Conservation (phyloP, 2,329 filamentous ascomycete species). For the Trichoderma aggressivum region DNA sequence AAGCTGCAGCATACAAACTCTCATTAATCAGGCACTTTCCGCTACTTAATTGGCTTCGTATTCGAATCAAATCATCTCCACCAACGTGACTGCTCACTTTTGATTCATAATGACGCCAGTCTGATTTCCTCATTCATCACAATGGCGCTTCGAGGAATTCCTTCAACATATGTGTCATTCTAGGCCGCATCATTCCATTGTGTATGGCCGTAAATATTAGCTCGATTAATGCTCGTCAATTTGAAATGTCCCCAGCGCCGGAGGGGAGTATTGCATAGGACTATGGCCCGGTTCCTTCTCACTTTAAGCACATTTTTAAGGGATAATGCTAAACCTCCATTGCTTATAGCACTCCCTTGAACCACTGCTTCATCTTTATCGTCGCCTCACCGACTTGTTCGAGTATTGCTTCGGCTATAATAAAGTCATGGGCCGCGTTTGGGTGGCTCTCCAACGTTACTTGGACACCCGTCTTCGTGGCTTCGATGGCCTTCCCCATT, state of each 20-base stretch:
- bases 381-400: conserved; percentile 29
- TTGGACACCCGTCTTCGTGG: conserved; percentile 22
- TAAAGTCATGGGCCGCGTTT: conserved; percentile 34
- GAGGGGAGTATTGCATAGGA: background rate
- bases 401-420: conserved; percentile 26
- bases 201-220: background rate
- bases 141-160: background rate
- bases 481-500: conserved; percentile 26
- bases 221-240: background rate
- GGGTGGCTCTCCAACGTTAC: conserved; percentile 30
- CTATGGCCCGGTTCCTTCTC: background rate
- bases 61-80: background rate
- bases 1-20: background rate
- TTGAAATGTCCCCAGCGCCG: background rate
- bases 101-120: background rate
- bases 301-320: background rate
- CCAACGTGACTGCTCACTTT: background rate
- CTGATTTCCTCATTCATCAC: background rate
- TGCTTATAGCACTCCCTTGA: conserved; percentile 19
- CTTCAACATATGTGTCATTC: background rate
- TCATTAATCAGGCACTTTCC: background rate
- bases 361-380: conserved; percentile 33
- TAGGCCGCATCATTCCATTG: background rate
- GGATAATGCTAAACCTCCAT: background rate
- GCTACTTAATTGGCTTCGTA: background rate